These are phyloP conservation scores for Daldinia bambusicola DNA, from an alignment of 495 filamentous ascomycete species.

Conservation along the genomic window DNA sequence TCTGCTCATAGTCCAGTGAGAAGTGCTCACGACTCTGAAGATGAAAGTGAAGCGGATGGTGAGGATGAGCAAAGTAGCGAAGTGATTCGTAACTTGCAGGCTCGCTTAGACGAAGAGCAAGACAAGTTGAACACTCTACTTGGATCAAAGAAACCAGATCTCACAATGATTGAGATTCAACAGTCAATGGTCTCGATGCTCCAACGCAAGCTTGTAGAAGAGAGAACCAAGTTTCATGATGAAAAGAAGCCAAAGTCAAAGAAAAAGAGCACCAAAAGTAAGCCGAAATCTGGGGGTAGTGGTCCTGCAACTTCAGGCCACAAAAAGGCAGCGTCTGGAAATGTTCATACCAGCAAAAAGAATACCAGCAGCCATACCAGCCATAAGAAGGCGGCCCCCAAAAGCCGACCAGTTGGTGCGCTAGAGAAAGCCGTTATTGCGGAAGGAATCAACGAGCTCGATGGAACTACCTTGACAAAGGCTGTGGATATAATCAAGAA, in stretches of 20 bases:
- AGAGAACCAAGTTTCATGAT: conserved; percentile 59
- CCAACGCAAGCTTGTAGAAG: conserved; percentile 59
- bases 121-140: conserved; percentile 74
- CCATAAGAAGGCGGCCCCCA: conserved; percentile 58
- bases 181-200: conserved; percentile 59
- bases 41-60: conserved; percentile 53
- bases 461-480: conserved; percentile 75
- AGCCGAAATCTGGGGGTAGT: conserved; percentile 41
- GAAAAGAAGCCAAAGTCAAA: conserved; percentile 53
- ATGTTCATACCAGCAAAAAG: conserved; percentile 60
- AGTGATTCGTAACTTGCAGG: conserved; percentile 45
- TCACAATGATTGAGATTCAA: conserved; percentile 67
- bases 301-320: conserved; percentile 22
- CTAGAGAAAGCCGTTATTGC: conserved; percentile 89
- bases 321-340: conserved; percentile 49
- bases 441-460: conserved; percentile 77
- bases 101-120: conserved; percentile 63
- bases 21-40: conserved; percentile 69
- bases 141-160: conserved; percentile 73
- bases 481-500: conserved; percentile 91
- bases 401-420: conserved; percentile 69
- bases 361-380: conserved; percentile 53
- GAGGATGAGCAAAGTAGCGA: conserved; percentile 49
- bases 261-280: conserved; percentile 52
- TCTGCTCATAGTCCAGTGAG: conserved; percentile 58